Percentiles rank a stretch among this genome's conserved stretches.
These are phyloP conservation scores for Aspergillus pseudoglaucus DNA, from an alignment of 2,329 filamentous ascomycete genomes.

Conservation along the genomic window DNA sequence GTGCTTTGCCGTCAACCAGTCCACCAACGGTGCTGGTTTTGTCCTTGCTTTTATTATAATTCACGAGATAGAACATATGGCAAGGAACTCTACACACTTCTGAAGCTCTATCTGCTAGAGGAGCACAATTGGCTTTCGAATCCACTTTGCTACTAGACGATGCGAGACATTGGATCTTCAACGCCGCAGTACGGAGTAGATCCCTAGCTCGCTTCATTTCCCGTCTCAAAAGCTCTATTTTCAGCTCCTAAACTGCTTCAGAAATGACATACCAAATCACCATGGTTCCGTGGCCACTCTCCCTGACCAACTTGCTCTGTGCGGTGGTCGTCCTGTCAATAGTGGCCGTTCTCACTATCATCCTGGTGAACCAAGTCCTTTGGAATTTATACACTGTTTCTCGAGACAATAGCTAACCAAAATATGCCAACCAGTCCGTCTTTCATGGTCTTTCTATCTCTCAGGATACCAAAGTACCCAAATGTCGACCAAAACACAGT, in stretches of 20 bases:
- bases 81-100: no score
- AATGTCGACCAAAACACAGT: constrained; percentile 20
- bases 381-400: background rate
- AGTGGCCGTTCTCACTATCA: background rate
- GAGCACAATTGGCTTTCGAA: no score
- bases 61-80: no score
- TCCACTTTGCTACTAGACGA: no score
- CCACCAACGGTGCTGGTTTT: no score
- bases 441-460: constrained; percentile 21
- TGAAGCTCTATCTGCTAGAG: no score
- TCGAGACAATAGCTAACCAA: constrained; percentile 5
- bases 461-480: constrained; percentile 23
- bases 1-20: constrained; percentile 6
- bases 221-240: background rate
- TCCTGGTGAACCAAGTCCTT: background rate
- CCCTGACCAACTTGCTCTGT: background rate
- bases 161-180: no score
- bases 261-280: background rate
- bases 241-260: background rate
- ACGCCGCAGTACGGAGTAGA: no score
- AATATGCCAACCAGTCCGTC: constrained; percentile 15
- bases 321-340: background rate
- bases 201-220: no score
- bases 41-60: no score
- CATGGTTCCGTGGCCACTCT: background rate